These are phyloP conservation scores for Tetracentron sinense DNA, from an alignment of 164 flowering plant genomes.

Conservation along the genomic window DNA sequence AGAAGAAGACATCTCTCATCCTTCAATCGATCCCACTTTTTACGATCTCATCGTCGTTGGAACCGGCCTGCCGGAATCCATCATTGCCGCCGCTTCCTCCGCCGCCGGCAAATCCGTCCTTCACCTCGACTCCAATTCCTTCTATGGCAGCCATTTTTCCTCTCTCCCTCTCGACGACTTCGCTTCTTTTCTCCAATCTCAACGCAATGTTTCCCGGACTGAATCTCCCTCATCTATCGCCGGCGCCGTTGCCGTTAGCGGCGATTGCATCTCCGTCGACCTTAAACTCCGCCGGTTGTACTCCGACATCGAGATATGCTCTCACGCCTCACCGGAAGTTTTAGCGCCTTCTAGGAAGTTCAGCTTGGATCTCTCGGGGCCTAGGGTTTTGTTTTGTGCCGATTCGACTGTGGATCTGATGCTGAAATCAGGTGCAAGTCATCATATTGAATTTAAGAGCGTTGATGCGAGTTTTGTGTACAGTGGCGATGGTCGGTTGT, in stretches of 20 bases:
- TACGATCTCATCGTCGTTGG: conserved; percentile 77
- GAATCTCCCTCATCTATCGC: conserved; percentile 5
- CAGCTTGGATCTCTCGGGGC: conserved; percentile 63
- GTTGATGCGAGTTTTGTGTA: conserved; percentile 58
- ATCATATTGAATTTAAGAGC: conserved; percentile 76
- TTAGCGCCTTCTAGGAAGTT: conserved; percentile 46
- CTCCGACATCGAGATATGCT: conserved; percentile 47
- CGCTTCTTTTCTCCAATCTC: conserved; percentile 44
- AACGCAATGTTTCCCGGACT: too few species aligned
- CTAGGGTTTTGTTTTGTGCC: conserved; percentile 75
- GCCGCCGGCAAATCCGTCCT: conserved; percentile 75
- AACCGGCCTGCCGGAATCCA: conserved; percentile 75
- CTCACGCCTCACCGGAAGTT: conserved; percentile 18
- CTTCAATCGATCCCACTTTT: conserved; percentile 62
- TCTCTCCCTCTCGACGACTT: conserved; percentile 52
- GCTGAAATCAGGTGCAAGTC: conserved; percentile 54
- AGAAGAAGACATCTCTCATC: conserved; percentile 31
- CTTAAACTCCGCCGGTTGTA: conserved; percentile 38
- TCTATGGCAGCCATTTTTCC: conserved; percentile 72
- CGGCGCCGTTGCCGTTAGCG: not conserved
- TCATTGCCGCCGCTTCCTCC: conserved; percentile 78
- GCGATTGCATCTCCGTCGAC: conserved; percentile 19
- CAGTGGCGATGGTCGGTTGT: conserved; percentile 36
- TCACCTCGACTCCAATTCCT: conserved; percentile 79
- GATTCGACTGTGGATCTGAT: conserved; percentile 60